Evolutionary conservation across 179 eudicot genomes (phyloP).

Genomic region (Beta corolliflora): DNA sequence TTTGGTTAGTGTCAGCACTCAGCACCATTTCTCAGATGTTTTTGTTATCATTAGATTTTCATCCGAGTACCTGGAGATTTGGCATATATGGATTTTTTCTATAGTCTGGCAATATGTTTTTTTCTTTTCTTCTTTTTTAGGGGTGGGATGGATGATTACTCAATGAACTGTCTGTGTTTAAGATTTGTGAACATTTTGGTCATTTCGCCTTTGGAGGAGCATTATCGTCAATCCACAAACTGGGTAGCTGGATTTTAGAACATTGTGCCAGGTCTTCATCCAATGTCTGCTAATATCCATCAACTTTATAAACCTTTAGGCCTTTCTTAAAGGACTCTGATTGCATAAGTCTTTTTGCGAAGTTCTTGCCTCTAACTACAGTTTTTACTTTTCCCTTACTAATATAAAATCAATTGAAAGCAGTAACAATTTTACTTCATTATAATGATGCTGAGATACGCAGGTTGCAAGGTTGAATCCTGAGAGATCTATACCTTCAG

Average conservation of each 20-base stretch:
- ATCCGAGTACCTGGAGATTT: neutral
- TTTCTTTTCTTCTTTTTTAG: too few species aligned
- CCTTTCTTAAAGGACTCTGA: neutral
- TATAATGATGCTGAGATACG: conserved; percentile 21
- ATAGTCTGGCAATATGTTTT: too few species aligned
- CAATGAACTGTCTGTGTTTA: neutral
- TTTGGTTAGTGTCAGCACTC: neutral
- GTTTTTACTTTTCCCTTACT: neutral
- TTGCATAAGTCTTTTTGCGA: neutral
- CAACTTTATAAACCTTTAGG: neutral
- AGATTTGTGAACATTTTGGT: neutral
- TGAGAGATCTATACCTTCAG: conserved; percentile 82
- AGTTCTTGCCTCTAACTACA: neutral
- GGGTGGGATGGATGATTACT: neutral
- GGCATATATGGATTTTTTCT: neutral
- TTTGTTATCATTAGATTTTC: neutral
- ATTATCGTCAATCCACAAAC: neutral
- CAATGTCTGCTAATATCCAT: neutral
- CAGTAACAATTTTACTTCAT: neutral
- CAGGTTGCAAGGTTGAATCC: conserved; percentile 92
- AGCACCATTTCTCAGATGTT: neutral
- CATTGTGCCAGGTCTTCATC: neutral
- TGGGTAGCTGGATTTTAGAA: neutral
- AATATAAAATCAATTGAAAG: neutral
- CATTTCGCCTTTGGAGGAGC: neutral